These are phyloP conservation scores for Dalechampia spathulata DNA, from an alignment of 441 rosid genomes.

Conservation along the genomic window DNA sequence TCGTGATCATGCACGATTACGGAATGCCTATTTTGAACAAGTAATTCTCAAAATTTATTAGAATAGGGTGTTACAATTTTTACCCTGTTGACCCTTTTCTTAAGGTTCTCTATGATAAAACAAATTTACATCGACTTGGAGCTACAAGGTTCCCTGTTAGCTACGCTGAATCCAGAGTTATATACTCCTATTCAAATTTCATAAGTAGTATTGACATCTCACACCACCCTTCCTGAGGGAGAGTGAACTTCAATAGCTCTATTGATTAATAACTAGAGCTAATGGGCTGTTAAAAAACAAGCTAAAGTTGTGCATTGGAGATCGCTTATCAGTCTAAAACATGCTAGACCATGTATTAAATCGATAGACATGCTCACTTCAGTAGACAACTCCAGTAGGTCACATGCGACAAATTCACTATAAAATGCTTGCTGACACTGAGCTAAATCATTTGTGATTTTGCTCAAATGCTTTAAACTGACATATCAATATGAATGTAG, in stretches of 20 bases:
- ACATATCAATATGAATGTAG: too few relatives aligned
- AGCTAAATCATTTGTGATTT: too few relatives aligned
- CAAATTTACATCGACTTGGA: constrained; percentile 7
- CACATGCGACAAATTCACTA: too few relatives aligned
- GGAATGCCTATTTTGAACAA: constrained; percentile 90
- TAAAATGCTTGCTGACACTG: too few relatives aligned
- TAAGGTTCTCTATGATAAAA: too few relatives aligned
- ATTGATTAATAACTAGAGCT: neutral
- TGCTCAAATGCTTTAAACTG: too few relatives aligned
- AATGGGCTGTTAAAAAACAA: neutral
- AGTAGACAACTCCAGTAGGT: neutral
- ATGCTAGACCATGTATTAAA: neutral
- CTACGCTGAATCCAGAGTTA: neutral
- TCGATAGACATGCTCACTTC: constrained; percentile 1
- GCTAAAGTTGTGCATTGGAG: neutral
- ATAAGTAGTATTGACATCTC: neutral
- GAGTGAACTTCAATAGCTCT: neutral
- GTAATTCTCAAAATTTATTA: constrained; percentile 27
- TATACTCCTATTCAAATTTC: neutral
- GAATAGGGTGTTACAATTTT: too few relatives aligned
- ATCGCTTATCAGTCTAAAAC: neutral
- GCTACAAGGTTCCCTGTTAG: neutral
- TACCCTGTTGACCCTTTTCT: too few relatives aligned
- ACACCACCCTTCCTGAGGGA: neutral
- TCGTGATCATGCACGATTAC: constrained; percentile 77